Conservation (phyloP, 2,329 filamentous ascomycete species). For the Cladosporium phlei region DNA sequence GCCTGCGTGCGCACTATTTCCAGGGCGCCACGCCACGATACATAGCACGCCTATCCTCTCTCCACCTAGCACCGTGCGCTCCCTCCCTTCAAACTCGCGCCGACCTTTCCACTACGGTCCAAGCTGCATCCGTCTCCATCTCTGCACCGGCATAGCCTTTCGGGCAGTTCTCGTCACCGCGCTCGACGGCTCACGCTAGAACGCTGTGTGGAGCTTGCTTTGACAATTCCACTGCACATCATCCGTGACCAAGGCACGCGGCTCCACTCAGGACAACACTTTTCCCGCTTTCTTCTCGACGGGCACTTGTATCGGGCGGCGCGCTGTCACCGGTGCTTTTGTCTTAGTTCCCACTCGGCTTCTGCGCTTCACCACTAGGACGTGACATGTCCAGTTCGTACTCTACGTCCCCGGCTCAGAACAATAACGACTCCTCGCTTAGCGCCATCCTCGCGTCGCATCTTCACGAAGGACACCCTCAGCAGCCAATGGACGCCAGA, state of each 20-base stretch:
- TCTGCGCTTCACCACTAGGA: slow-evolving; percentile 19
- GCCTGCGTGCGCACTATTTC: slow-evolving; percentile 33
- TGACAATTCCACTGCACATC: slow-evolving; percentile 42
- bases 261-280: slow-evolving; percentile 32
- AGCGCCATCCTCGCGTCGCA: slow-evolving; percentile 37
- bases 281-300: slow-evolving; percentile 27
- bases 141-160: slow-evolving; percentile 27
- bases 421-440: slow-evolving; percentile 36
- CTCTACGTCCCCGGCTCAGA: slow-evolving; percentile 36
- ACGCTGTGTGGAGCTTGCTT: slow-evolving; percentile 29
- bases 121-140: slow-evolving; percentile 22
- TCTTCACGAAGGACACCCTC: slow-evolving; percentile 33
- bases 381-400: slow-evolving; percentile 47
- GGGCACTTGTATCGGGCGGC: slow-evolving; percentile 33
- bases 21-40: slow-evolving; percentile 33
- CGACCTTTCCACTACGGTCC: slow-evolving; percentile 24
- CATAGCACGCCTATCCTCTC: slow-evolving; percentile 26
- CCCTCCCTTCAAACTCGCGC: slow-evolving; percentile 20
- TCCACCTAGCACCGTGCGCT: slow-evolving; percentile 22
- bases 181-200: slow-evolving; percentile 27
- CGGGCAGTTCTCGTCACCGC: slow-evolving; percentile 21
- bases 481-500: slow-evolving; percentile 51
- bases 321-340: slow-evolving; percentile 31
- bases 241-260: slow-evolving; percentile 41
- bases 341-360: slow-evolving; percentile 28